Base-by-base conservation (phyloP, 306 rosid genomes). In the Prunus campanulata region DNA sequence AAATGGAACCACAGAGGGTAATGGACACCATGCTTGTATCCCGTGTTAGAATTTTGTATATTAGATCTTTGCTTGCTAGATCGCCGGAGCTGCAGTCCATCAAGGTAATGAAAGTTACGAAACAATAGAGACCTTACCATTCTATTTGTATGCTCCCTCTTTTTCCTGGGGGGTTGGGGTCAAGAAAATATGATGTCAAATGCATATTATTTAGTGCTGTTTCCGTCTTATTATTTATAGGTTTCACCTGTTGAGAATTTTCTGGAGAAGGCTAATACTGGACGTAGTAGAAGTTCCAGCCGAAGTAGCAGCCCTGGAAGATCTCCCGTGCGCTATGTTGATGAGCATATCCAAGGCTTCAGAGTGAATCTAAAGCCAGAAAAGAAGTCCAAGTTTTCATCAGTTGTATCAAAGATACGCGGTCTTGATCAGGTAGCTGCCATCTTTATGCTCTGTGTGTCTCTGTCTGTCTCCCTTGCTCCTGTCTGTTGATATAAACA, bases 21-120 rank as follows among this genome's bases (percentile, higher is more conserved):
- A 94, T 94, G 98, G 98, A 94, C 82, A 92, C 98, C 74, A 94
- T 94, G 98, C 97, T 92, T 77, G 92, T 94, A 83, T 94, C 98
- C 77, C 97, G 98, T 44, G 98, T 94, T 84, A 89, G 98, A 85
- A 92, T 94, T 72, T 85, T 94, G 82, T 92, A 94, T 80, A 90
- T 94, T 79, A 85, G 98, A 84, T 94, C 98, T 49, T 85, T 94
- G 81, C 93, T 94, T 83, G 95, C 97, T 70, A 92, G 97, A 84
- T 92, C 98, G 42, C 95, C 98, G 3, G 98, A 94, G 84, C 86
- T 94, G 85, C 97, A 94, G 84, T 92, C 98, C 77, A 94, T 94
- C 83, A 94, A 92, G 98, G 98, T 92, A 85, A 62, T 29, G 67
- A 7, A 14, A 2, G 11, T 62, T 62, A 68, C 47, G 68, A 75